Conservation (phyloP, 331 rosid species). For the Prunus yedoensis region DNA sequence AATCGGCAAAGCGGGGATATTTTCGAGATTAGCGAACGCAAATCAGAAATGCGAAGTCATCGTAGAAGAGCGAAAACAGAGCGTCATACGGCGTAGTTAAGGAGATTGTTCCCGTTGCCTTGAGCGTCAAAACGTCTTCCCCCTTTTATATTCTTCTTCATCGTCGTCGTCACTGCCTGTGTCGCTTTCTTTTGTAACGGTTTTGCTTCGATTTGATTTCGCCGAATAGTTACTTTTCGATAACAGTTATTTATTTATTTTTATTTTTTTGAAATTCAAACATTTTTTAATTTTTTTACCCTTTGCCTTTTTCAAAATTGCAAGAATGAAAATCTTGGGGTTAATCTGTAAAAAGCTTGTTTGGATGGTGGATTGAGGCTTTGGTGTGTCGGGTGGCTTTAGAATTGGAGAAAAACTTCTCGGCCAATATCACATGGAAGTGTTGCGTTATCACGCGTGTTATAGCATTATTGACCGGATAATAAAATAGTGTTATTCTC, state of each 20-base stretch:
- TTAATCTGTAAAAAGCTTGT: not conserved
- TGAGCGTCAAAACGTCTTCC: not conserved
- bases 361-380: too few relatives aligned
- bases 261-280: too few relatives aligned
- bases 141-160: not conserved
- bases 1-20: not conserved
- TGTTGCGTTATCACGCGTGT: too few relatives aligned
- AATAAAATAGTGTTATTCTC: too few relatives aligned
- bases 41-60: not conserved
- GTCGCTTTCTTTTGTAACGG: conserved; percentile 26
- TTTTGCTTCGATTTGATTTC: conserved; percentile 14
- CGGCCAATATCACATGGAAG: too few relatives aligned
- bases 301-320: not conserved
- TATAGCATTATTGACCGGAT: fast-evolving
- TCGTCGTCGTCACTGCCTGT: not conserved
- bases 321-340: not conserved
- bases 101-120: conserved; percentile 9
- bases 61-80: not conserved
- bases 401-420: too few relatives aligned
- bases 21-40: conserved; percentile 16
- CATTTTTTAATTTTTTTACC: too few relatives aligned
- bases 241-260: too few relatives aligned
- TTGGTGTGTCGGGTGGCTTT: too few relatives aligned
- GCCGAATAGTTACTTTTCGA: not conserved
- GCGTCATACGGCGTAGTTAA: conserved; percentile 19